Evolutionary conservation across 306 rosid genomes (phyloP).

Genomic region (Cicer bijugum): DNA sequence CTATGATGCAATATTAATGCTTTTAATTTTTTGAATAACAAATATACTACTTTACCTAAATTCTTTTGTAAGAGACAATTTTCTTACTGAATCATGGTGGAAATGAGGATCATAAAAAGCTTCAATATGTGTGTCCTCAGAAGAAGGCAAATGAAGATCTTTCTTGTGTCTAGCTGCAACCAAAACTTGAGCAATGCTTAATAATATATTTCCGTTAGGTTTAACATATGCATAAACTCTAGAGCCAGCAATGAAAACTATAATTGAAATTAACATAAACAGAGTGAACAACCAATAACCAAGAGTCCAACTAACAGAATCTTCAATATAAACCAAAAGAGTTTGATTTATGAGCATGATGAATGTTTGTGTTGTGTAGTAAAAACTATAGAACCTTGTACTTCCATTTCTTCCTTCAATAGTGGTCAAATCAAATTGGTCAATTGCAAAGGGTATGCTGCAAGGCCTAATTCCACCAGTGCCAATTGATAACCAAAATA

Average conservation of each 20-base stretch:
- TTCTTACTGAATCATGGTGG: conserved; percentile 29
- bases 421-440: conserved; percentile 61
- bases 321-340: conserved; percentile 60
- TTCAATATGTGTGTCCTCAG: background rate
- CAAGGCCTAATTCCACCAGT: conserved; percentile 51
- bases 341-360: conserved; percentile 52
- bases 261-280: conserved; percentile 53
- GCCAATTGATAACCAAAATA: conserved; percentile 47
- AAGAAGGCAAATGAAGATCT: conserved; percentile 43
- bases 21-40: too few species aligned
- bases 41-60: conserved; percentile 49
- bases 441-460: conserved; percentile 49
- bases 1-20: too few species aligned
- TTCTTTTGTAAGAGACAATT: conserved; percentile 55
- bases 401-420: conserved; percentile 60
- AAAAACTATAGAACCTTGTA: conserved; percentile 54
- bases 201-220: conserved; percentile 58
- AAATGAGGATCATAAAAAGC: conserved; percentile 55
- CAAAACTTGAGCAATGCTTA: conserved; percentile 53
- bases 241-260: conserved; percentile 55
- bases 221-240: conserved; percentile 49
- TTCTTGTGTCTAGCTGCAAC: conserved; percentile 61
- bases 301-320: conserved; percentile 65
- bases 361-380: conserved; percentile 51
- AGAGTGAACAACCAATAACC: conserved; percentile 60